phyloP scores from a whole-genome alignment of 306 rosid genomes.

The Cucurbita moschata region DNA sequence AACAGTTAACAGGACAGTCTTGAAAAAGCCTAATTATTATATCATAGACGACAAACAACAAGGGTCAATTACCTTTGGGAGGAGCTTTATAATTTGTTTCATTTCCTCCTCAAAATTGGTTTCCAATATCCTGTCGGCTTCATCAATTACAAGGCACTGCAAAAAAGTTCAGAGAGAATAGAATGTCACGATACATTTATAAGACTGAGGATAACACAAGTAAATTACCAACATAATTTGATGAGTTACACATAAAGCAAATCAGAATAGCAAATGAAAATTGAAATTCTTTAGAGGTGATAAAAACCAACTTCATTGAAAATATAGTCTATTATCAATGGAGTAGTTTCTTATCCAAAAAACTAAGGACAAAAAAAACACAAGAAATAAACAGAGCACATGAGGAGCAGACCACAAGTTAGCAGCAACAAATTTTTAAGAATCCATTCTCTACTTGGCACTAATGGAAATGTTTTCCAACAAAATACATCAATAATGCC shows the following conservation, averaged over 20 bases:
- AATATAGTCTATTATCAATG: neutral
- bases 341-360: neutral
- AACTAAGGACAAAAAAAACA: neutral
- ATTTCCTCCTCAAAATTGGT: constrained; percentile 92
- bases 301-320: neutral
- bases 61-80: constrained; percentile 51
- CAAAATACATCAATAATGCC: neutral
- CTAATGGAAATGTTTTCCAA: neutral
- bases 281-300: neutral
- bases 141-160: constrained; percentile 88
- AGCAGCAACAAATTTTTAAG: neutral
- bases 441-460: neutral
- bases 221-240: neutral
- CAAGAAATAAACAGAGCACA: neutral
- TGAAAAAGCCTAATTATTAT: neutral
- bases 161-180: neutral
- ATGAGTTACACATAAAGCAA: neutral
- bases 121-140: constrained; percentile 95
- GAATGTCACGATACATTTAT: neutral
- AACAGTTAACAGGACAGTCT: neutral
- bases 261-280: neutral
- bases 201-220: neutral
- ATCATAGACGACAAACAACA: neutral
- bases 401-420: neutral
- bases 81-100: constrained; percentile 68